phyloP scores from a whole-genome alignment of 2,329 filamentous ascomycete genomes.

The Coniochaeta ligniaria region DNA sequence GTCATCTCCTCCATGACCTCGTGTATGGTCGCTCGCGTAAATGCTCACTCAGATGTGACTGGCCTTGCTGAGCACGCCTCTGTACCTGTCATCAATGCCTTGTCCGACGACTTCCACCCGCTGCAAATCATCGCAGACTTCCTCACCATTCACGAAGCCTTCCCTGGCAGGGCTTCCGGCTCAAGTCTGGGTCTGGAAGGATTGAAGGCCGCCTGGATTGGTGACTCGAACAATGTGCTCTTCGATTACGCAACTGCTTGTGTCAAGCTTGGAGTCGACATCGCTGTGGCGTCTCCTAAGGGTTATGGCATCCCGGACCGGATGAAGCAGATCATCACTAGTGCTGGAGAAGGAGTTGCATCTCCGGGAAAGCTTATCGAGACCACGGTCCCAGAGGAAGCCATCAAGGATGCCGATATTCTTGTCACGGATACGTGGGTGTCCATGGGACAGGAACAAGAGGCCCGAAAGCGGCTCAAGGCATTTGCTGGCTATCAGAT shows the following conservation, averaged over 20 bases:
- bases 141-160: slow-evolving; percentile 78
- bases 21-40: slow-evolving; percentile 74
- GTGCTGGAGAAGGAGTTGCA: slow-evolving; percentile 49
- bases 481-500: slow-evolving; percentile 90
- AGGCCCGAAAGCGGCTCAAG: slow-evolving; percentile 67
- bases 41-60: slow-evolving; percentile 67
- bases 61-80: slow-evolving; percentile 63
- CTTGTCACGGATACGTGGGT: slow-evolving; percentile 98
- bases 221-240: slow-evolving; percentile 94
- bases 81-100: slow-evolving; percentile 78
- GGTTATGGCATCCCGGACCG: slow-evolving; percentile 73
- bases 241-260: slow-evolving; percentile 88
- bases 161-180: slow-evolving; percentile 39
- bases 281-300: slow-evolving; percentile 78
- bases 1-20: slow-evolving; percentile 94
- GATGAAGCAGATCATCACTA: slow-evolving; percentile 68
- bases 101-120: slow-evolving; percentile 88
- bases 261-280: slow-evolving; percentile 77
- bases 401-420: slow-evolving; percentile 76
- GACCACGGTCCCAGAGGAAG: slow-evolving; percentile 77
- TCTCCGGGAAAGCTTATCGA: slow-evolving; percentile 62
- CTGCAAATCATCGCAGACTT: slow-evolving; percentile 93
- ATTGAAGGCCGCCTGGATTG: slow-evolving; percentile 90
- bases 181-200: slow-evolving; percentile 63
- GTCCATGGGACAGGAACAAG: slow-evolving; percentile 94